These are phyloP conservation scores for Yamadazyma friedrichii DNA, from an alignment of 1,139 yeast genomes.

Conservation along the genomic window DNA sequence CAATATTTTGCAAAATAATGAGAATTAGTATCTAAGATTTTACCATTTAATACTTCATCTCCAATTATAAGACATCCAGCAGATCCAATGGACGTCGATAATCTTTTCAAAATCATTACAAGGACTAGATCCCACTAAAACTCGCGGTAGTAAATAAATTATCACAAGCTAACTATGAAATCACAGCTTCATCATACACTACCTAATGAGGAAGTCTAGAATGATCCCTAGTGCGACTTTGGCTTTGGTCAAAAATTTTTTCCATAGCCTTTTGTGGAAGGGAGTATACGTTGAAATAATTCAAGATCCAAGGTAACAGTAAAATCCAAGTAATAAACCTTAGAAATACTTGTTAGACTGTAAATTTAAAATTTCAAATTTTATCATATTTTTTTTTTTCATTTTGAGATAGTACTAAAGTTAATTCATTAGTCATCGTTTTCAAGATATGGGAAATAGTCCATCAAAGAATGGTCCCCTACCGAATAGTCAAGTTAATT, in stretches of 20 bases:
- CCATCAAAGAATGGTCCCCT: conserved; percentile 57
- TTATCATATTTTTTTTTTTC: not conserved
- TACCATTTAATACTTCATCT: conserved; percentile 87
- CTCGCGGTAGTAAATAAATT: not conserved
- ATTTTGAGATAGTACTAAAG: too few relatives aligned
- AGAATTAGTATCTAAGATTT: conserved; percentile 78
- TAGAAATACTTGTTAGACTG: not conserved
- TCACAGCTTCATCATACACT: not conserved
- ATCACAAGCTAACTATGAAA: too few relatives aligned
- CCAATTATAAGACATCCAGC: conserved; percentile 68
- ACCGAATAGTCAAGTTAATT: conserved; percentile 33
- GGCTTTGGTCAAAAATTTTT: not conserved
- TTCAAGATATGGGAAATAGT: conserved; percentile 52
- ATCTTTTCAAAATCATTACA: not conserved
- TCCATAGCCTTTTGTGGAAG: conserved; percentile 3
- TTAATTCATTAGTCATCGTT: not conserved
- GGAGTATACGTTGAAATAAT: conserved; percentile 1
- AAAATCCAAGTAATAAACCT: too few relatives aligned
- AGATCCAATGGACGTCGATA: conserved; percentile 15
- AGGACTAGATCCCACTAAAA: too few relatives aligned
- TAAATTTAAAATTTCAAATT: not conserved
- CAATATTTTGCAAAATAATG: conserved; percentile 68
- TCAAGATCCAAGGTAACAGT: too few relatives aligned
- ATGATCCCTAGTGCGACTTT: not conserved
- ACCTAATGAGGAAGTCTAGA: conserved; percentile 2